These are phyloP conservation scores for Actinidia chinensis DNA, from an alignment of 179 eudicot genomes.

Conservation along the genomic window DNA sequence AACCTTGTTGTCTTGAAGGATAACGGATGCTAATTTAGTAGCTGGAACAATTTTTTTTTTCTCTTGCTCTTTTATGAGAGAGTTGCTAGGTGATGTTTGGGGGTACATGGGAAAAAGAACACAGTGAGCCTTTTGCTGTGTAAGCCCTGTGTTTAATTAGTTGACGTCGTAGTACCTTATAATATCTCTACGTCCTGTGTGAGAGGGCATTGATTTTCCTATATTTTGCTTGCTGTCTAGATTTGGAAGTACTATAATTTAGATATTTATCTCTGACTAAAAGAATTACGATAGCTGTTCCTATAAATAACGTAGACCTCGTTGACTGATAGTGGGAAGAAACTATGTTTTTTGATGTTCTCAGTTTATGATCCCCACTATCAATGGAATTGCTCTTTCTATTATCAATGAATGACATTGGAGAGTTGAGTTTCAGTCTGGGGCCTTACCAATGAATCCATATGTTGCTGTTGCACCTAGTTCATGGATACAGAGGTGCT, in stretches of 20 bases:
- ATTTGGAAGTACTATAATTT: not conserved
- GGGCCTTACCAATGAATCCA: not conserved
- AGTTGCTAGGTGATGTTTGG: not conserved
- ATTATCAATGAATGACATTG: not conserved
- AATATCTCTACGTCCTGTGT: no score
- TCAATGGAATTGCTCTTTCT: not conserved
- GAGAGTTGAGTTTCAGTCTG: slow-evolving; percentile 5
- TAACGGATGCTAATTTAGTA: not conserved
- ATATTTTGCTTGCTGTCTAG: not conserved
- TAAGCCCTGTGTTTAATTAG: not conserved
- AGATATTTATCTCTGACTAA: not conserved
- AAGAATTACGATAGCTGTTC: not conserved
- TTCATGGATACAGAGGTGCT: not conserved
- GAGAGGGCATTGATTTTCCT: not conserved
- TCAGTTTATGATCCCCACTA: not conserved
- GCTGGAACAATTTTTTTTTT: no score
- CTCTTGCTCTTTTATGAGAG: not conserved
- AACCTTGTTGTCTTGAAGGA: not conserved
- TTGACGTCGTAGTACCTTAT: not conserved
- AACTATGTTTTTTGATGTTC: not conserved
- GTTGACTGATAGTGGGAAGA: not conserved
- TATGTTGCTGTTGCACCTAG: not conserved
- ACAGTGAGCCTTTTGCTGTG: not conserved
- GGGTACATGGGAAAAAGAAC: not conserved
- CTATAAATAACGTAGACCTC: not conserved